Conservation (phyloP, 2,329 filamentous ascomycete species). For the Xylogone sp. region DNA sequence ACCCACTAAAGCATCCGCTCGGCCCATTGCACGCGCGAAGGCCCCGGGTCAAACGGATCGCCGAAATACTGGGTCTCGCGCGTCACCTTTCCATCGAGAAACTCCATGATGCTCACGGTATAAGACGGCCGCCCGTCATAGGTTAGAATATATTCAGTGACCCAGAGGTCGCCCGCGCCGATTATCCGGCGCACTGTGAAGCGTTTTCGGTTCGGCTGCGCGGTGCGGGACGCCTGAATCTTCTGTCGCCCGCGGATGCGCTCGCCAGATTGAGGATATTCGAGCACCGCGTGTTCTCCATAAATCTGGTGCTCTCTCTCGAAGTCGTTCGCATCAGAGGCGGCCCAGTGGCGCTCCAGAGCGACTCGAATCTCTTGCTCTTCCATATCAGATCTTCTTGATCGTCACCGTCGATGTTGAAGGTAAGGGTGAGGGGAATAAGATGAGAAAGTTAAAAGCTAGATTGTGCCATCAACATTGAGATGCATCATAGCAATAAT, state of each 20-base stretch:
- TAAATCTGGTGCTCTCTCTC: not conserved
- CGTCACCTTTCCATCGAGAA: not conserved
- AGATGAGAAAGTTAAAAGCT: no score
- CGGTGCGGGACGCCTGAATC: not conserved
- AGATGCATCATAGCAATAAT: no score
- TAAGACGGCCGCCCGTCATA: not conserved
- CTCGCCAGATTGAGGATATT: not conserved
- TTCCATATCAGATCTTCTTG: no score
- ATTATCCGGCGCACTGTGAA: not conserved
- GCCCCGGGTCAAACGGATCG: not conserved
- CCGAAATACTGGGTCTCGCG: conserved; percentile 1
- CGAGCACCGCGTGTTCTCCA: not conserved
- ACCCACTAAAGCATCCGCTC: no score
- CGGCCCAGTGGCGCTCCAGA: not conserved
- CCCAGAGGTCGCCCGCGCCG: not conserved
- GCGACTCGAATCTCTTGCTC: no score
- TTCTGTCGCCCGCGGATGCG: not conserved
- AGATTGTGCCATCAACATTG: no score
- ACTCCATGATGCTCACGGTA: conserved; percentile 1
- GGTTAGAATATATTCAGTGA: not conserved
- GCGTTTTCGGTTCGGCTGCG: not conserved
- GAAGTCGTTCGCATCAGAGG: not conserved
- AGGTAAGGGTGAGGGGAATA: no score
- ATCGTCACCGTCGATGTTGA: no score
- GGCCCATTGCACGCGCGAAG: no score